Percentiles rank a stretch among this genome's conserved stretches.
phyloP scores from a whole-genome alignment of 176 grass and related monocot species.

The Otatea glauca region DNA sequence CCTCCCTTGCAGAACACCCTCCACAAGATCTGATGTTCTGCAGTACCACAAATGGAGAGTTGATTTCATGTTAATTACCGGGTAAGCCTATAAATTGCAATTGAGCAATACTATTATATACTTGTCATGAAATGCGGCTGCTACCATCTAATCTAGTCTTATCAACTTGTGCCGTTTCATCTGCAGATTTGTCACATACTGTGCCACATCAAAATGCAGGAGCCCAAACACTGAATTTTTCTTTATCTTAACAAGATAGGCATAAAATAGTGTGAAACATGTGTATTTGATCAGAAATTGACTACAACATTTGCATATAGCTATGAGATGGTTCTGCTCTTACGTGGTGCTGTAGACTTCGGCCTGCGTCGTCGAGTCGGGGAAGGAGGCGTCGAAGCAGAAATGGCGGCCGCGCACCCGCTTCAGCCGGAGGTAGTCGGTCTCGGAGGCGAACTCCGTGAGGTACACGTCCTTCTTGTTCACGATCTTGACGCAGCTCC shows the following conservation, averaged over 20 bases:
- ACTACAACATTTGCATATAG: background rate
- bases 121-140: conserved; percentile 12
- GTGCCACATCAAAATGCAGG: conserved; percentile 5
- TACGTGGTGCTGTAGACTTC: conserved; percentile 91
- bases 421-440: conserved; percentile 89
- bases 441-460: conserved; percentile 82
- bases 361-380: conserved; percentile 70
- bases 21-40: conserved; percentile 88
- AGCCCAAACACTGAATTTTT: background rate
- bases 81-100: background rate
- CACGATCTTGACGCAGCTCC: conserved; percentile 90
- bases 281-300: conserved; percentile 3
- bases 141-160: background rate
- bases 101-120: background rate
- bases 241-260: background rate
- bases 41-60: conserved; percentile 35
- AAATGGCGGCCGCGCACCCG: conserved; percentile 86
- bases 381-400: conserved; percentile 90
- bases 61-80: background rate
- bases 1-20: conserved; percentile 87
- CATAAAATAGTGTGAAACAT: conserved; percentile 18
- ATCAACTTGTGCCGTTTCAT: background rate
- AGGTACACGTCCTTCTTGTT: conserved; percentile 91
- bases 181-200: background rate
- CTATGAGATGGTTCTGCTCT: conserved; percentile 17